Base-by-base conservation (phyloP, 2,329 filamentous ascomycete species). In the Xylaria hypoxylon region DNA sequence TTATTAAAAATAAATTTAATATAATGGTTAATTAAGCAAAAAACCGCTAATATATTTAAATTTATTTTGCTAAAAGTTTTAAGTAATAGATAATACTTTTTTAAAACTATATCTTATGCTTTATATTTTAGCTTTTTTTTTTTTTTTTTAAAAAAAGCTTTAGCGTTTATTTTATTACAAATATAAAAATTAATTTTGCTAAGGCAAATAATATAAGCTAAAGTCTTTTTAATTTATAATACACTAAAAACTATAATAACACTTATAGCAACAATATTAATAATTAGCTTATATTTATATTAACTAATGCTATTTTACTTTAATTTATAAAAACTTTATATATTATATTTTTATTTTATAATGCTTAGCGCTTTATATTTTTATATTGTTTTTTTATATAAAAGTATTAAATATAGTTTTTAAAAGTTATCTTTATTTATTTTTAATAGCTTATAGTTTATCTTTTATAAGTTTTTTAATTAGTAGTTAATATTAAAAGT, bases 41-140 rank as follows among this genome's bases (percentile, higher is more conserved):
- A n/a, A n/a, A n/a, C n/a, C n/a, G n/a, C n/a, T n/a, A n/a, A n/a
- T n/a, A n/a, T n/a, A n/a, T n/a, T n/a, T n/a, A n/a, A n/a, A n/a
- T n/a, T n/a, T n/a, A n/a, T n/a, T n/a, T n/a, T n/a, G n/a, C n/a
- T n/a, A n/a, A n/a, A n/a, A n/a, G n/a, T n/a, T n/a, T n/a, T n/a
- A n/a, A n/a, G n/a, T n/a, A n/a, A n/a, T n/a, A n/a, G n/a, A n/a
- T n/a, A n/a, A n/a, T n/a, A n/a, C n/a, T n/a, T n/a, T n/a, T n/a
- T n/a, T n/a, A n/a, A 6, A 19, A 51, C 6, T 31, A 51, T 19
- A n/a, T 51, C n/a, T 51, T 51, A 33, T 13, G 6, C 19, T 51
- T 51, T 51, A 33, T 33, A 10, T 33, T 51, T 19, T 33, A 51
- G 13, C 26, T 33, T 51, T 33, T 51, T 51, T 13, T 17, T 48